These are phyloP conservation scores for Fusarium sp. DNA, from an alignment of 2,329 filamentous ascomycete genomes.

Conservation along the genomic window DNA sequence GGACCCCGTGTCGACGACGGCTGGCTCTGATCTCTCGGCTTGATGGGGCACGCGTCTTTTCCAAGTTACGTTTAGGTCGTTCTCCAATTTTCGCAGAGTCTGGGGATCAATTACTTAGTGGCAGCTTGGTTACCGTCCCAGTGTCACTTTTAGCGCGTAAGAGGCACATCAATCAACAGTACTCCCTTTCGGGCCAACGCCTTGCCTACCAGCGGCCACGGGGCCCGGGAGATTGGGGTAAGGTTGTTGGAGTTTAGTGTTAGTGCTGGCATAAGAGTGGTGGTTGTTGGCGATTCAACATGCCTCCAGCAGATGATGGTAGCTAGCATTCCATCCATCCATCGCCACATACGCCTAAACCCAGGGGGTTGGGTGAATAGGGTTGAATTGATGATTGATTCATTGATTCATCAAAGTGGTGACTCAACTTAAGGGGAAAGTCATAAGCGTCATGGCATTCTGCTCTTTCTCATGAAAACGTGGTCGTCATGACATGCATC, in stretches of 20 bases:
- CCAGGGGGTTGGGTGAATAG: conserved; percentile 5
- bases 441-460: conserved; percentile 38
- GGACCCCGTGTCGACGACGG: conserved; percentile 47
- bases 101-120: conserved; percentile 42
- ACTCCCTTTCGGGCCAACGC: conserved; percentile 36
- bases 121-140: conserved; percentile 25
- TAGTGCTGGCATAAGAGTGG: conserved; percentile 21
- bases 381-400: conserved; percentile 1
- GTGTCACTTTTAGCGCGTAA: conserved; percentile 37
- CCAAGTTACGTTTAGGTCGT: conserved; percentile 21
- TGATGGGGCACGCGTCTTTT: conserved; percentile 21
- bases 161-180: conserved; percentile 15
- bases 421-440: conserved; percentile 29
- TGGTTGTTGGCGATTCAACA: conserved; percentile 35
- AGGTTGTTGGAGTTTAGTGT: conserved; percentile 34
- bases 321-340: conserved; percentile 33
- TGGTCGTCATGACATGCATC: conserved; percentile 49
- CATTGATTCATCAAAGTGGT: conserved; percentile 28
- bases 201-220: conserved; percentile 32
- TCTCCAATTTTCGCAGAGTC: conserved; percentile 39
- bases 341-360: conserved; percentile 15
- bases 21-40: conserved; percentile 42
- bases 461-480: conserved; percentile 31
- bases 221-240: conserved; percentile 47
- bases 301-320: conserved; percentile 36